Evolutionary conservation across 495 filamentous ascomycete species (phyloP), one percentile per base, ranked within the genome.

Genomic region (Tirmania nivea): DNA sequence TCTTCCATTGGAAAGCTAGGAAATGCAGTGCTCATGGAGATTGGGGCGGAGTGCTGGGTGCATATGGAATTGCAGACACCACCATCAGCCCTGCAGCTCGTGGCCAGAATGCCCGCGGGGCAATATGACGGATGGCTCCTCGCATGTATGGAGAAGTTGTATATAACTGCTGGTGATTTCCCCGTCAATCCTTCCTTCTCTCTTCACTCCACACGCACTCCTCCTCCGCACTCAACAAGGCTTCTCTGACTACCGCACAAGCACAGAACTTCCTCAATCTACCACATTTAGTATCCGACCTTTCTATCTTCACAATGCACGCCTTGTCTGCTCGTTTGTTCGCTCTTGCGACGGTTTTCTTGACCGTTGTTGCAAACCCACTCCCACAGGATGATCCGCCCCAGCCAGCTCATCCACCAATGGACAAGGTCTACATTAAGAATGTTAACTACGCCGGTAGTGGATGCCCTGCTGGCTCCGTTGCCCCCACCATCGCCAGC

Each of bases 371-470:
- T 3, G 39, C 39, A 45, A 19, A 4, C 39, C 39, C 39, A 8
- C 4, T 45, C 39, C 39, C 36, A 9, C 36, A 42, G n/a, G 36
- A 10, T 42, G 36, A n/a, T 10, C 9, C n/a, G 10, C 9, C n/a
- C 36, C n/a, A 10, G 10, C 36, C 39, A 45, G 14, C 39, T 14
- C 3, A 14, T 45, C 2, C 14, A 19, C 0, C 39, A 45, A 4
- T 19, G 14, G 17, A 19, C 48, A 17, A 12, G 1, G 67, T 69
- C 34, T 34, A 56, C 36, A 70, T 73, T 59, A 54, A 54, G 8
- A 65, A 60, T 52, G 60, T 74, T 47, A 64, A 65, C n/a, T 74
- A 70, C 59, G 71, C 67, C 52, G 73, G 73, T 47, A 71, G 66
- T 9, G 73, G 72, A 17, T 76, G 72, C 64, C 69, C 70, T 0